Conservation (phyloP, 306 rosid genomes). For the Echinosophora koreensis region DNA sequence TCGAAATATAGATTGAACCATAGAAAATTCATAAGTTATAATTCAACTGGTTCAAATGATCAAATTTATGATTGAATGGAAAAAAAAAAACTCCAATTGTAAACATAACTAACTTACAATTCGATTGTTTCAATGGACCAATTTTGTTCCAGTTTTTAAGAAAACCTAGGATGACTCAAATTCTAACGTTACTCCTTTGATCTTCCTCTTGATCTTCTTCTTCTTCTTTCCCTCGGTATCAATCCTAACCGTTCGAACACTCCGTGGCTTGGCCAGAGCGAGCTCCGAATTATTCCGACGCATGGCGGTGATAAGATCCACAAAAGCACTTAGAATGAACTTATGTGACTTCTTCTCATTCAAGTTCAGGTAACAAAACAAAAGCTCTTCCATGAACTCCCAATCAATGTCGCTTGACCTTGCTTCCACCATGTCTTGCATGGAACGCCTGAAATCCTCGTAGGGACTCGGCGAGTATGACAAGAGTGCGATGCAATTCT, state of each 20-base stretch:
- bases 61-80: neutral
- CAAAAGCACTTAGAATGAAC: conserved; percentile 74
- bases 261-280: conserved; percentile 45
- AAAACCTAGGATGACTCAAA: conserved; percentile 12
- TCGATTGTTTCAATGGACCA: too few relatives aligned
- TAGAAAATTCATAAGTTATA: too few relatives aligned
- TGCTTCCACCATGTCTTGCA: conserved; percentile 70
- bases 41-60: too few relatives aligned
- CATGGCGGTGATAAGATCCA: conserved; percentile 62
- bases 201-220: conserved; percentile 1
- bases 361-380: conserved; percentile 63
- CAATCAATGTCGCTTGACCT: conserved; percentile 61
- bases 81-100: neutral
- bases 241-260: conserved; percentile 51
- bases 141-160: neutral
- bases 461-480: conserved; percentile 56
- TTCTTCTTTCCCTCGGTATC: conserved; percentile 35
- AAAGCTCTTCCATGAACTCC: conserved; percentile 85
- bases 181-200: conserved; percentile 40
- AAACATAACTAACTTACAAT: neutral
- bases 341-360: conserved; percentile 72
- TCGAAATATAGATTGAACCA: too few relatives aligned
- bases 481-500: conserved; percentile 64
- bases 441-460: conserved; percentile 70
- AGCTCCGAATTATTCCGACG: conserved; percentile 49